Evolutionary conservation across 2,329 filamentous ascomycete genomes (phyloP).

Genomic region (Xylariaceae sp.): DNA sequence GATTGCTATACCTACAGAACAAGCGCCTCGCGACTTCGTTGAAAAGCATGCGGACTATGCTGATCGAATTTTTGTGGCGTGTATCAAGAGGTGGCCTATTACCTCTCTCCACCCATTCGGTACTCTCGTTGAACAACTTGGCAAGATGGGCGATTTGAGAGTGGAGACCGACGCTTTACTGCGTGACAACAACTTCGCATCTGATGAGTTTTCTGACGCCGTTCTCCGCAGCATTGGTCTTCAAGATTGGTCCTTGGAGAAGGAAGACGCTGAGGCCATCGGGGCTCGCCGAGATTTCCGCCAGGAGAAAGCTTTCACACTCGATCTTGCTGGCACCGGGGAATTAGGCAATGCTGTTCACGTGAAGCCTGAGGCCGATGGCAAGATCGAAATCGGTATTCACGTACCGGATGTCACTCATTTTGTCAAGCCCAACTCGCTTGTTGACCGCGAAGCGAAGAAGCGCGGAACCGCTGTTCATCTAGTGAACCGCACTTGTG

Average conservation of each 20-base stretch:
- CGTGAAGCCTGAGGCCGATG: constrained; percentile 78
- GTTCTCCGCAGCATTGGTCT: constrained; percentile 89
- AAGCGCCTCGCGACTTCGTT: constrained; percentile 95
- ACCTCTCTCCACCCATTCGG: constrained; percentile 99
- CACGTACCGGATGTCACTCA: constrained; percentile 94
- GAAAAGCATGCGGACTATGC: constrained; percentile 98
- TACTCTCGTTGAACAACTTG: constrained; percentile 93
- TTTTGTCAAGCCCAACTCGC: constrained; percentile 93
- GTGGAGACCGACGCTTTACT: constrained; percentile 97
- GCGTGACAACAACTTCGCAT: constrained; percentile 97
- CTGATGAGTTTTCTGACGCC: constrained; percentile 95
- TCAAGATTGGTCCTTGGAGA: constrained; percentile 84
- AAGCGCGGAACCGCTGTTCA: constrained; percentile 97
- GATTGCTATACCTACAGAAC: constrained; percentile 97
- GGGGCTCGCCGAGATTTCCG: constrained; percentile 85
- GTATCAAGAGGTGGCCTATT: constrained; percentile 99
- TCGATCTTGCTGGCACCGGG: constrained; percentile 83
- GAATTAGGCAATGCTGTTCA: constrained; percentile 93
- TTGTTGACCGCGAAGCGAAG: constrained; percentile 95
- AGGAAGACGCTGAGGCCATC: constrained; percentile 74
- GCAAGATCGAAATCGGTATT: constrained; percentile 88
- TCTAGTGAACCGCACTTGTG: constrained; percentile 81
- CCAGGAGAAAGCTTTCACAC: constrained; percentile 82
- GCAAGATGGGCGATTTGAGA: constrained; percentile 94
- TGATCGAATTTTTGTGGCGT: constrained; percentile 96